Conservation (phyloP, 1,284 basidiomycete species). For the Prillingera fragicola region DNA sequence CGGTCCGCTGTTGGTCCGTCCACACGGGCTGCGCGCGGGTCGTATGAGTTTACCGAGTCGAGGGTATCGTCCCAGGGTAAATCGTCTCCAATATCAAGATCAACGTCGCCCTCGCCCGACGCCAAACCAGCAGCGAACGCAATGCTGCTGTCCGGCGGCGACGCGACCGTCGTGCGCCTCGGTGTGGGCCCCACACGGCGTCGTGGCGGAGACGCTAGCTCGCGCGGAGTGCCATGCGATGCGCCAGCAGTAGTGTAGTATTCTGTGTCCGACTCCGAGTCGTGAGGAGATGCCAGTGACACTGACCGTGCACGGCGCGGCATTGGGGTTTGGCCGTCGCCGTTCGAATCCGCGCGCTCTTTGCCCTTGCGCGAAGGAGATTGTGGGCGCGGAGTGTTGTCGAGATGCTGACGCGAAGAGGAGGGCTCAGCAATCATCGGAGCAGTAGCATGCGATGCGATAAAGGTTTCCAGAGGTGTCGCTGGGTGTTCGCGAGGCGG, state of each 20-base stretch:
- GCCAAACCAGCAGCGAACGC: conserved; percentile 28
- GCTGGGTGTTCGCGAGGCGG: conserved; percentile 1
- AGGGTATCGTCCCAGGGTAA: conserved; percentile 11
- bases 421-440: neutral
- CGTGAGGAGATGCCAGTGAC: neutral
- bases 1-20: neutral
- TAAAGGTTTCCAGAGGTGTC: conserved; percentile 26
- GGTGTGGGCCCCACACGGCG: neutral
- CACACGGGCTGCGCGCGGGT: neutral
- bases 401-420: conserved; percentile 5
- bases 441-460: conserved; percentile 13
- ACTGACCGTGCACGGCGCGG: neutral
- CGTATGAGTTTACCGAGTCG: no score
- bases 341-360: conserved; percentile 15
- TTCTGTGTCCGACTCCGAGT: neutral
- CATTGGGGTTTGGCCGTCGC: neutral
- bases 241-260: neutral
- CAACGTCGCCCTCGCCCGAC: conserved; percentile 21
- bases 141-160: conserved; percentile 22
- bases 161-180: conserved; percentile 8
- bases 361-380: conserved; percentile 33
- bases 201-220: neutral
- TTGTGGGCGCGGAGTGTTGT: conserved; percentile 9
- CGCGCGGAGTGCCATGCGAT: neutral
- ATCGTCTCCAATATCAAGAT: conserved; percentile 33